Evolutionary conservation across 495 filamentous ascomycete genomes (phyloP), one percentile per base, ranked within the genome.

Genomic region (Aspergillus carlsbadensis): DNA sequence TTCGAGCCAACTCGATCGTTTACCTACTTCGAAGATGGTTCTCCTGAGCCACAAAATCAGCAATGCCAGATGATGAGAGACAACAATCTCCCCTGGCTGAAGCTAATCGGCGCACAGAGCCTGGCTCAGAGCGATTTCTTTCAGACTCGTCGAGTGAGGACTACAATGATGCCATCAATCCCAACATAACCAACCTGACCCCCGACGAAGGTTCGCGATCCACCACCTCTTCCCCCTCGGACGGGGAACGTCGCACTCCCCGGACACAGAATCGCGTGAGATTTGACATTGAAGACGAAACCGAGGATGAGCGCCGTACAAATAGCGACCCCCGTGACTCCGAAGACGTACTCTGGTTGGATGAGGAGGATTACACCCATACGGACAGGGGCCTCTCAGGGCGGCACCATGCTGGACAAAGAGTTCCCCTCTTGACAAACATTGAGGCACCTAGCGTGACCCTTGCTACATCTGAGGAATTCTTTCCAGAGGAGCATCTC

Each of bases 391-490:
- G 54, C 37, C 58, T 60, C 26, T 46, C 70, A 51, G 62, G 64
- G 21, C 52, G 44, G 8, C 49, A 63, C 3, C 42, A 62, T 20
- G 59, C 54, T 26, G 75, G 74, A 15, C 85, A 85, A 52, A 78
- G 83, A 43, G 77, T 85, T 15, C 93, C 93, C 43, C 78, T 98
- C 29, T 74, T 97, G 41, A 95, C 90, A 13, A 84, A 85, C 52
- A 90, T 96, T 58, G 87, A 94, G 73, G 91, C 92, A 13, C 92
- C 92, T 14, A 89, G 88, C 50, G 84, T 96, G n/a, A 83, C 90
- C 5, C 71, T 94, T n/a, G 90, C 91, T 24, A 84, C 74, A 5
- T 73, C 76, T 5, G 81, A 84, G 7, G 78, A 81, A 43, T 82
- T 83, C 64, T 75, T 82, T 57, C 75, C 81, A 0, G 83, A 86